A percentile compares a stretch with the other conserved stretches of the same genome.
Conservation (phyloP, 257 asterid genomes). For the Fraxinus quadrangulata region DNA sequence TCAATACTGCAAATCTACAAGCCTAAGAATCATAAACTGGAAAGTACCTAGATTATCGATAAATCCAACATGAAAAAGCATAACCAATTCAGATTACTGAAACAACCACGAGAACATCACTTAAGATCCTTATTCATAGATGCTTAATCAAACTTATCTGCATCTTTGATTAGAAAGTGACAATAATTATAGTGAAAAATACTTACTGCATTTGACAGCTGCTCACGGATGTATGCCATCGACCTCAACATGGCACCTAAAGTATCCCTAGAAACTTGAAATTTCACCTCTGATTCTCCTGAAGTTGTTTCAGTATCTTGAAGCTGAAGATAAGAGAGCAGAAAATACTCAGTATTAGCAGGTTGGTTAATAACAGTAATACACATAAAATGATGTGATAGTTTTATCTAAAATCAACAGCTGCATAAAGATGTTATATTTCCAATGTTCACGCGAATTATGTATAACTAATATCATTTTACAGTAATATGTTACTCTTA, state of each 20-base stretch:
- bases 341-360: background rate
- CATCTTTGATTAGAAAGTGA: slow-evolving; percentile 11
- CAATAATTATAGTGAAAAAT: slow-evolving; percentile 16
- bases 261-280: slow-evolving; percentile 77
- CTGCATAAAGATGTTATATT: slow-evolving; percentile 5
- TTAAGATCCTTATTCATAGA: background rate
- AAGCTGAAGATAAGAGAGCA: slow-evolving; percentile 56
- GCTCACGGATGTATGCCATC: slow-evolving; percentile 81
- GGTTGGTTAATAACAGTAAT: slow-evolving; percentile 18
- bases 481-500: background rate
- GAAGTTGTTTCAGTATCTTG: slow-evolving; percentile 72
- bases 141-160: background rate
- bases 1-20: background rate
- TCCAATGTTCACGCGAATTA: slow-evolving; percentile 18
- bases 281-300: slow-evolving; percentile 78
- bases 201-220: slow-evolving; percentile 66
- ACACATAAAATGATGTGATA: background rate
- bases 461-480: slow-evolving; percentile 13
- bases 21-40: slow-evolving; percentile 2
- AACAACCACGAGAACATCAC: background rate
- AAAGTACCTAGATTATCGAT: background rate
- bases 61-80: background rate
- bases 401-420: slow-evolving; percentile 8
- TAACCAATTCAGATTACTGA: background rate
- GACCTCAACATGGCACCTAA: slow-evolving; percentile 85